Evolutionary conservation across 2,329 filamentous ascomycete genomes (phyloP), one percentile per base, ranked within the genome.

Genomic region (Xylaria sp.): DNA sequence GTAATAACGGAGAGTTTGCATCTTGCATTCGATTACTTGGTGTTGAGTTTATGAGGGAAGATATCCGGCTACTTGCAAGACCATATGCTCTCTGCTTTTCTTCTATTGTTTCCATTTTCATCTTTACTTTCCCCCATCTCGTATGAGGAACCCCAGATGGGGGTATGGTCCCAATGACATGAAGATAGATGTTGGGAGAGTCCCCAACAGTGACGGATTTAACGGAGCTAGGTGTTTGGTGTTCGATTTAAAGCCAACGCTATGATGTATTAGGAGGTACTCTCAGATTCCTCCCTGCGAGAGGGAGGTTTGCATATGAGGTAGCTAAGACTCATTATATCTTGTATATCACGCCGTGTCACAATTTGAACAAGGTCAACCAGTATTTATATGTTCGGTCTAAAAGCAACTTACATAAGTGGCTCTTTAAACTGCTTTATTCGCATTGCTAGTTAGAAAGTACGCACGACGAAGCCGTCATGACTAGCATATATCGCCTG

Each of bases 21-120:
- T 25, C 17, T 25, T 20, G 58, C 33, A 47, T 63, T 56, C 39
- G 25, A 20, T 33, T 51, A 56, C 33, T 25, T 36, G 55, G 49
- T 61, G 38, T 63, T 64, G n/a, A 38, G 22, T 63, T 61, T 60
- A 63, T 11, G 42, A 50, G 22, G 64, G 55, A 59, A 59, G 64
- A 69, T 64, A 67, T 69, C 64, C 64, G 53, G 63, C 45, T 47
- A 27, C 51, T 45, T 47, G 53, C 27, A 15, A n/a, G 63, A 58
- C 60, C 29, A 61, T 60, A n/a, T 51, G 49, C n/a, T 58, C 33
- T 58, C 36, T 29, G 55, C 27, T 25, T 25, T 27, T 13, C 47
- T 27, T 50, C 55, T 50, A n/a, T n/a, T n/a, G n/a, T n/a, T 42
- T 42, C 20, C n/a, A 6, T 10, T 57, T 13, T 50, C 45, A 20